Percentiles rank a stretch among this genome's conserved stretches.
Evolutionary conservation across 1,139 yeast species (phyloP).

Genomic region (Maudiozyma humilis): DNA sequence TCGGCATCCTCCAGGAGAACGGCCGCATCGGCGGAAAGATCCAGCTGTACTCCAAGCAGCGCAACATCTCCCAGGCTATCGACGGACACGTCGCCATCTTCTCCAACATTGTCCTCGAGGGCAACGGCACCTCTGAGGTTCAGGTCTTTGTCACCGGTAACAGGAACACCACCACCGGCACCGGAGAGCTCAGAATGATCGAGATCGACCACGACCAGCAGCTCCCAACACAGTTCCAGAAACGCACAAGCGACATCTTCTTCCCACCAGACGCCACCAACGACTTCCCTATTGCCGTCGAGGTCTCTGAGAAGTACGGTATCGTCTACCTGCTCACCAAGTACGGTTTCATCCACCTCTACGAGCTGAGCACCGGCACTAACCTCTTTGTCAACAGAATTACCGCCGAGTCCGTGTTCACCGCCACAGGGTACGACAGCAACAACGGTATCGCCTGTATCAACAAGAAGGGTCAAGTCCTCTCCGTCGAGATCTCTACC

Average conservation of each 20-base stretch:
- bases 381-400: slow-evolving; percentile 94
- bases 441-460: slow-evolving; percentile 84
- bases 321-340: slow-evolving; percentile 84
- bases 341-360: slow-evolving; percentile 91
- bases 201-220: slow-evolving; percentile 91
- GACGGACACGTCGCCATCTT: slow-evolving; percentile 97
- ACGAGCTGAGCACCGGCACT: slow-evolving; percentile 86
- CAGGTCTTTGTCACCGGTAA: slow-evolving; percentile 85
- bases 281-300: slow-evolving; percentile 94
- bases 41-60: slow-evolving; percentile 79
- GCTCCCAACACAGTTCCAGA: slow-evolving; percentile 68
- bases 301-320: slow-evolving; percentile 79
- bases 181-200: slow-evolving; percentile 82
- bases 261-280: slow-evolving; percentile 95
- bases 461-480: slow-evolving; percentile 91
- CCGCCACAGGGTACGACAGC: slow-evolving; percentile 69
- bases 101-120: slow-evolving; percentile 65
- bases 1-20: slow-evolving; percentile 91
- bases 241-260: slow-evolving; percentile 86
- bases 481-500: slow-evolving; percentile 83
- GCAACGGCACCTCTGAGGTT: slow-evolving; percentile 57
- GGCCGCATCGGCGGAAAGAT: slow-evolving; percentile 95
- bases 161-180: slow-evolving; percentile 69
- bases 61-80: slow-evolving; percentile 91
- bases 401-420: slow-evolving; percentile 92